Base-by-base conservation (phyloP, 805 yeast species). In the Zygoascus biomembranicola region DNA sequence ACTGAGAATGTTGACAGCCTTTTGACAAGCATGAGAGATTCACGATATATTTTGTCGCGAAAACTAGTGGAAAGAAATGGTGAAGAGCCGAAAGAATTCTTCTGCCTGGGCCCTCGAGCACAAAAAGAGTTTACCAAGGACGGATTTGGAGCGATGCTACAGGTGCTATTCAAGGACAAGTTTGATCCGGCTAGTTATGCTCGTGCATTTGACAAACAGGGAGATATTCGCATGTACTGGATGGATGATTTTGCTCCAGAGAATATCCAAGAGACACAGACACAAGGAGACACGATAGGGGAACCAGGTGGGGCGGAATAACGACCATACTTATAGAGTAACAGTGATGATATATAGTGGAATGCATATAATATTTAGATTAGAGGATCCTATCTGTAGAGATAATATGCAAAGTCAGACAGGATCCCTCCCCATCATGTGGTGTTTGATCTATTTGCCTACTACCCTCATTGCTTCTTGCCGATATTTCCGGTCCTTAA, bases 401-500 rank as follows among this genome's bases (percentile, higher is more conserved):
- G 28, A 6, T 3, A 23, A 23, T 23, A 23, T 23, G 28, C 28
- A 23, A 4, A 23, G 28, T n/a, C 28, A 23, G 3, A 6, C 6
- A 6, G 28, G 28, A 23, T 23, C 28, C 6, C 3, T 23, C 28
- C 28, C 28, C 6, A 23, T 23, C 6, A 23, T 23, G 3, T 4
- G 28, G 28, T 23, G 28, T 23, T 6, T 23, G 28, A 19, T 18
- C 20, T 19, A 23, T 19, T 19, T 31, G 16, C 28, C 16, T 3
- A 31, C 37, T 18, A 43, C 13, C 43, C 28, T 49, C 11, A 28
- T 10, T 28, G 20, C 2, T 14, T 26, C 50, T 20, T 20, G 16
- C 26, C 47, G 37, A 46, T 35, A 53, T 16, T 43, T 32, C n/a
- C 32, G 9, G 32, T 53, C 74, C 55, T 72, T 75, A 63, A 82